Evolutionary conservation across 2,329 filamentous ascomycete genomes (phyloP).

Genomic region (Biscogniauxia mediterranea): DNA sequence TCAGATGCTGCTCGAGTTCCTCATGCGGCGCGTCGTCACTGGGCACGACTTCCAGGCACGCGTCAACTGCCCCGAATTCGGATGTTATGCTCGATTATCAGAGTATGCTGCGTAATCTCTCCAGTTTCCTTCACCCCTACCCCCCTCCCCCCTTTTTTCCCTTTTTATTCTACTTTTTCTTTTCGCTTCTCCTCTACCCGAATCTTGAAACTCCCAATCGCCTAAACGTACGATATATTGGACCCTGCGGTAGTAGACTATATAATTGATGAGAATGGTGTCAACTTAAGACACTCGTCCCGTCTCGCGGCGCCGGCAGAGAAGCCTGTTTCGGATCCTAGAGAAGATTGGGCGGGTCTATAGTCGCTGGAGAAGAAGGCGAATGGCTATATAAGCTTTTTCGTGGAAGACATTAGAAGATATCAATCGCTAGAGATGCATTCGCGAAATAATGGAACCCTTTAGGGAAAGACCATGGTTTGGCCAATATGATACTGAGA

Average conservation of each 20-base stretch:
- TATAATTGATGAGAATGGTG: slow-evolving; percentile 35
- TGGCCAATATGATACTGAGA: not conserved
- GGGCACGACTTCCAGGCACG: slow-evolving; percentile 29
- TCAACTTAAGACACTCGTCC: slow-evolving; percentile 48
- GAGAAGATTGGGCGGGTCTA: not conserved
- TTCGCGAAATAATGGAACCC: not conserved
- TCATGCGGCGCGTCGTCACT: slow-evolving; percentile 45
- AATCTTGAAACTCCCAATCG: no score
- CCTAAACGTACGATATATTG: not conserved
- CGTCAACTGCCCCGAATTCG: slow-evolving; percentile 35
- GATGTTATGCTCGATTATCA: slow-evolving; percentile 45
- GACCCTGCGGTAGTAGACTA: not conserved
- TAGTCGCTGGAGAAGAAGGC: not conserved
- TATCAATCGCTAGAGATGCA: not conserved
- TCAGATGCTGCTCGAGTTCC: slow-evolving; percentile 44
- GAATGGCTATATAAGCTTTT: not conserved
- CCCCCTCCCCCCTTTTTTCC: not conserved
- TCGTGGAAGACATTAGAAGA: not conserved
- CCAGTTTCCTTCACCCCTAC: not conserved
- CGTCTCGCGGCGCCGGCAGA: slow-evolving; percentile 48
- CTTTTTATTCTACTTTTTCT: not conserved
- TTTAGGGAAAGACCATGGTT: not conserved
- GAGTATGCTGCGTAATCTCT: slow-evolving; percentile 5
- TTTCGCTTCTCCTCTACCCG: not conserved
- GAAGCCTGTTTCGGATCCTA: slow-evolving; percentile 41